Evolutionary conservation across 345 rosid species (phyloP).

Genomic region (Psidium guajava): DNA sequence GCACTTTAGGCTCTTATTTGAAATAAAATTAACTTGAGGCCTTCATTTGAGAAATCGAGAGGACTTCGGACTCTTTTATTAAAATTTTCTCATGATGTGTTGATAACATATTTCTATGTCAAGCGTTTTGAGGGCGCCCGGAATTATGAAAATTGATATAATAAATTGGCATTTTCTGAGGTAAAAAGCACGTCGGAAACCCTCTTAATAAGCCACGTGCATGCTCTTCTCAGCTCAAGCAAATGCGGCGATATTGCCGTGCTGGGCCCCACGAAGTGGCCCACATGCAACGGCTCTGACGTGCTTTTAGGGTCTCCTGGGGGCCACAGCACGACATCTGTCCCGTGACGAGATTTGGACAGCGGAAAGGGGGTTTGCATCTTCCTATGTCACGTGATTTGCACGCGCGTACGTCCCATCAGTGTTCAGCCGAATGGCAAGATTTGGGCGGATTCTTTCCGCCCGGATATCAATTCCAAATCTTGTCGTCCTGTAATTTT

Average conservation of each 20-base stretch:
- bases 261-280: neutral
- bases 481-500: no score
- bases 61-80: no score
- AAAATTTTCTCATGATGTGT: neutral
- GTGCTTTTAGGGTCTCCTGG: neutral
- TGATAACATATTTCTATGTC: neutral
- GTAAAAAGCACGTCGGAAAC: neutral
- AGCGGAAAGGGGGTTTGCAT: neutral
- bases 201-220: neutral
- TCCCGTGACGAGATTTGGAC: neutral
- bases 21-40: no score
- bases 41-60: no score
- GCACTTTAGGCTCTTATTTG: no score
- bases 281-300: neutral
- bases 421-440: no score
- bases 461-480: no score
- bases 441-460: no score
- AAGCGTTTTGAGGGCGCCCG: neutral
- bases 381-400: neutral
- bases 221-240: no score
- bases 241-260: no score
- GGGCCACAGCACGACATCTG: accelerated
- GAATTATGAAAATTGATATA: neutral
- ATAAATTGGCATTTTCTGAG: neutral
- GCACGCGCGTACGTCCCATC: no score